Evolutionary conservation across 176 grass and related monocot species (phyloP).

Genomic region (Oryza glaberrima): DNA sequence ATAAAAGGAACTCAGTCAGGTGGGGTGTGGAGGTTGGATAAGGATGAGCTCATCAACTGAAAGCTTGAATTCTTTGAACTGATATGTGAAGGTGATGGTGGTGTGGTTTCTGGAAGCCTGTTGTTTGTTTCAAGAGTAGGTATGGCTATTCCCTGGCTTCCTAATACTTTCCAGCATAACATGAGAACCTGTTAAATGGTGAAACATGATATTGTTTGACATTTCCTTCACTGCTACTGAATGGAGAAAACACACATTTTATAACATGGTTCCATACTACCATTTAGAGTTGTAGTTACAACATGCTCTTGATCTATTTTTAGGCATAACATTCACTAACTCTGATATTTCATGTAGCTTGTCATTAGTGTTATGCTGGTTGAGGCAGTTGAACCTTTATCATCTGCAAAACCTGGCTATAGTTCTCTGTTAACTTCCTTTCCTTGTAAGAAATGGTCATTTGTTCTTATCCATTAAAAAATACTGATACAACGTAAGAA

Average conservation of each 20-base stretch:
- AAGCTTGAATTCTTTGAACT: conserved; percentile 2
- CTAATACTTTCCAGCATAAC: neutral
- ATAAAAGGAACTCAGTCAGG: neutral
- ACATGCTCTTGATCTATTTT: conserved; percentile 12
- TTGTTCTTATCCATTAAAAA: conserved; percentile 22
- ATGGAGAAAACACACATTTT: conserved; percentile 20
- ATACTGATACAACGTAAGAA: conserved; percentile 16
- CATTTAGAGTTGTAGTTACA: conserved; percentile 2
- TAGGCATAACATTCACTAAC: neutral
- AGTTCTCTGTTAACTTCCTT: conserved; percentile 25
- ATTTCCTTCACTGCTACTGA: conserved; percentile 7
- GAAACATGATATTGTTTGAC: conserved; percentile 11
- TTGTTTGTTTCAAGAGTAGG: conserved; percentile 10
- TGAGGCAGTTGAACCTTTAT: neutral
- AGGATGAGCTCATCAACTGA: neutral
- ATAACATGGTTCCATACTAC: neutral
- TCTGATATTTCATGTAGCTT: neutral
- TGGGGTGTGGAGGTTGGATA: neutral
- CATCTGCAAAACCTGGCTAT: neutral
- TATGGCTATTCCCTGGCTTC: conserved; percentile 20
- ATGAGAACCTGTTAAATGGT: neutral
- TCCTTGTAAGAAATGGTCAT: conserved; percentile 30
- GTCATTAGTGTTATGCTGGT: neutral
- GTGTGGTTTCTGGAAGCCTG: neutral
- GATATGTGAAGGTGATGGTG: neutral